phyloP scores from a whole-genome alignment of 192 early-diverging fungal genomes.

The Piromyces finnis region DNA sequence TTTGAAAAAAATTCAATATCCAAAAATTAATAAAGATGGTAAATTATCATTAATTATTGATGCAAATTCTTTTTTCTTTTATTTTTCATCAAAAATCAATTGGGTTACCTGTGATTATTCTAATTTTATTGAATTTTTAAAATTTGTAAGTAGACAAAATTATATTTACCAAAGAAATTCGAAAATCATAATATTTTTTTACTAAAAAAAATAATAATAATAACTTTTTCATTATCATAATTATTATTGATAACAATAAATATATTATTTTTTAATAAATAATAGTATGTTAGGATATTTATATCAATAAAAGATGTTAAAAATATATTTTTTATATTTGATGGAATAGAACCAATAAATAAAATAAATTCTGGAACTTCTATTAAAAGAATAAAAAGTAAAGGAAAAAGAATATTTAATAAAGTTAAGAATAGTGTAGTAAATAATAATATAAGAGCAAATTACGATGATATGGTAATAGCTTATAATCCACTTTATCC shows the following conservation, averaged over 20 bases:
- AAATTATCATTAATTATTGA: not conserved
- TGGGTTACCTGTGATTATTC: not conserved
- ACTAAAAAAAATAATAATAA: too few species aligned
- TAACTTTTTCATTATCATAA: too few species aligned
- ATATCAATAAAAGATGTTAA: not conserved
- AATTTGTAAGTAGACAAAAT: not conserved
- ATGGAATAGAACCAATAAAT: not conserved
- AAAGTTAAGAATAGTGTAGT: not conserved
- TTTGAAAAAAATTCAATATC: not conserved
- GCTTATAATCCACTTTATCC: not conserved
- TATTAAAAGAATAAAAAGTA: not conserved
- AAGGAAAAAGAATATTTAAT: not conserved
- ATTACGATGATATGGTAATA: not conserved
- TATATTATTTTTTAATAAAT: not conserved
- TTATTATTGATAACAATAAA: too few species aligned
- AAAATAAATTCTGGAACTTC: not conserved
- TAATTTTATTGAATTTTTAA: not conserved
- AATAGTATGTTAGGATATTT: not conserved
- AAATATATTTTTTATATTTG: not conserved
- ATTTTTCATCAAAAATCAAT: not conserved
- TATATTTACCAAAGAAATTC: too few species aligned
- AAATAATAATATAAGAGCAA: not conserved
- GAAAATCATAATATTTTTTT: too few species aligned
- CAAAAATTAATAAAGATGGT: not conserved
- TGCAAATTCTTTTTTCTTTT: not conserved